Evolutionary conservation across 768 basidiomycete species (phyloP), one percentile per base, ranked within the genome.

Genomic region (Lentinula aciculospora): DNA sequence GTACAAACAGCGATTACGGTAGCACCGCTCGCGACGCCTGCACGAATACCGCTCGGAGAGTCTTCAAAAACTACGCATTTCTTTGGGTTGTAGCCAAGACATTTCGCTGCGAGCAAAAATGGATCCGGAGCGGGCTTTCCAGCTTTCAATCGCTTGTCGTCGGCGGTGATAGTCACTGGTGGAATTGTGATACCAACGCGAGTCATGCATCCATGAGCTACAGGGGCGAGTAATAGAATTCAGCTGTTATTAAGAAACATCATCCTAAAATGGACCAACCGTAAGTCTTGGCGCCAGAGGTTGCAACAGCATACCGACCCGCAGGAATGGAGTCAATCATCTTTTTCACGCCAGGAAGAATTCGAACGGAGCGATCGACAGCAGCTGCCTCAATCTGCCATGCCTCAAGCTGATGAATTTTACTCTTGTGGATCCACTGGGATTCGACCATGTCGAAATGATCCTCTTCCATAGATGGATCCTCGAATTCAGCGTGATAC

Each of bases 11-110:
- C 89, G 39, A 92, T 76, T 23, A 89, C 88, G 10, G 77, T 85
- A 12, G 86, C 83, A 31, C 89, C 89, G 31, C 84, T 82, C 0
- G 88, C 88, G 31, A 87, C 79, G 10, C 89, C 89, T 0, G 87
- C 81, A 28, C 75, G 74, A 66, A 92, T 84, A 21, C 89, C 90
- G 17, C 85, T 86, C 0, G 89, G 90, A 5, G 89, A 89, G 65
- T 92, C 89, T 65, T 90, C 89, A 51, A 92, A 83, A 28, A 92
- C 89, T 62, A 92, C 79, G 60, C 85, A 87, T n/a, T 79, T 77
- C 48, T 76, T 74, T 47, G 81, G 76, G 4, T 76, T 69, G 65
- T 76, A 84, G 6, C 83, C 81, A 50, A 84, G 78, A 64, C 81
- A 80, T 61, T 78, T 67, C 8, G 83, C 83, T 10, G 83, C 83